Evolutionary conservation across 768 basidiomycete genomes (phyloP).

Genomic region (Rhizopogon vinicolor): DNA sequence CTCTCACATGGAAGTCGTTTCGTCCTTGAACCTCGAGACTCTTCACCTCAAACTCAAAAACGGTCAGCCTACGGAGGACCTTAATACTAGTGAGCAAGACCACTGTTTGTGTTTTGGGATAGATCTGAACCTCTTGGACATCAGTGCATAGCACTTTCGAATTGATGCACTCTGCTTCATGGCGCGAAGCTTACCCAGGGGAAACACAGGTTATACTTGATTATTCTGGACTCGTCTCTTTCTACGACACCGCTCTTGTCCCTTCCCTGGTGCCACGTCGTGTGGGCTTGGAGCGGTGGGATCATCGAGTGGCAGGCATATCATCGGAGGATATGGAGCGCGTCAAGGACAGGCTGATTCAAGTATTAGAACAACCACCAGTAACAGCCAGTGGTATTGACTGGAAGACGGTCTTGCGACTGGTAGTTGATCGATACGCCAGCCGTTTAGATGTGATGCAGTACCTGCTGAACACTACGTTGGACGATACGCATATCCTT

Average conservation of each 20-base stretch:
- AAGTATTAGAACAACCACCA: no score
- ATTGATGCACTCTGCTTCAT: slow-evolving; percentile 11
- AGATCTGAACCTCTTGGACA: no score
- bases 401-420: no score
- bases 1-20: no score
- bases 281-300: slow-evolving; percentile 13
- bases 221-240: slow-evolving; percentile 14
- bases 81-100: no score
- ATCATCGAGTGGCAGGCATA: slow-evolving; percentile 12
- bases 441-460: slow-evolving; percentile 1
- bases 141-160: slow-evolving; percentile 4
- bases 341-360: not conserved
- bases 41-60: no score
- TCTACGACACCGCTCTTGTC: slow-evolving; percentile 21
- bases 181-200: slow-evolving; percentile 20
- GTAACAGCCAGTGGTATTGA: no score
- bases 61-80: no score
- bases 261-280: slow-evolving; percentile 1
- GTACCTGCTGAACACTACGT: slow-evolving; percentile 26
- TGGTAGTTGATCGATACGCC: no score
- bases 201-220: slow-evolving; percentile 21
- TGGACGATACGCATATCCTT: slow-evolving; percentile 7
- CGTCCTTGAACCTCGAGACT: no score
- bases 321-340: slow-evolving; percentile 10
- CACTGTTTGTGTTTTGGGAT: no score